phyloP scores from a whole-genome alignment of 1,284 basidiomycete species.

The Trametes pubescens region DNA sequence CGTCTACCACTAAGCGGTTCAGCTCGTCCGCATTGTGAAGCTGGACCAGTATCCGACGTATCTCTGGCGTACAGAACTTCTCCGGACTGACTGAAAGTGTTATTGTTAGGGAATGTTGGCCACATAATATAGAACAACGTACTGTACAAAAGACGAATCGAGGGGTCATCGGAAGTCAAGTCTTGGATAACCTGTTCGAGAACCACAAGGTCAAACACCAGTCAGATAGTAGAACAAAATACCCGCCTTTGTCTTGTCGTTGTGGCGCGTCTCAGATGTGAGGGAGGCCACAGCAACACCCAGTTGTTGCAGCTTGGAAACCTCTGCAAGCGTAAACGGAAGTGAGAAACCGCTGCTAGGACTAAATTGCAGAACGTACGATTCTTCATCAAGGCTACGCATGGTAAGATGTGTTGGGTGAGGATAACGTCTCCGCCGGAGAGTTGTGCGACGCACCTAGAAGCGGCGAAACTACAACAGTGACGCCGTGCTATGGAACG shows the following conservation, averaged over 20 bases:
- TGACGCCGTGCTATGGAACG: slow-evolving; percentile 61
- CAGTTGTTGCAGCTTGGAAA: slow-evolving; percentile 65
- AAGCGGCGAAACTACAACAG: slow-evolving; percentile 82
- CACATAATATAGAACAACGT: slow-evolving; percentile 34
- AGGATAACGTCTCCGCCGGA: background rate
- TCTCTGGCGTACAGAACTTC: slow-evolving; percentile 64
- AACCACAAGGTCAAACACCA: background rate
- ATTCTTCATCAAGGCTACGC: slow-evolving; percentile 84
- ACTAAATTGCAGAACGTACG: slow-evolving; percentile 54
- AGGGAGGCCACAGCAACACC: slow-evolving; percentile 68
- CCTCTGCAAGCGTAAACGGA: slow-evolving; percentile 56
- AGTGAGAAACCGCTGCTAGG: background rate
- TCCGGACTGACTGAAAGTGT: slow-evolving; percentile 72
- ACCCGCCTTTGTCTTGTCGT: slow-evolving; percentile 55
- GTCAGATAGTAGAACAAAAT: background rate
- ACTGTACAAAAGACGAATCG: slow-evolving; percentile 78
- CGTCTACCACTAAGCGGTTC: slow-evolving; percentile 81
- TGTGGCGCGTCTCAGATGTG: slow-evolving; percentile 67
- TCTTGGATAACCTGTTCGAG: slow-evolving; percentile 67
- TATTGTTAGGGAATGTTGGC: background rate
- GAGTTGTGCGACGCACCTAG: slow-evolving; percentile 58
- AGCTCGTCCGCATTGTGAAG: slow-evolving; percentile 65
- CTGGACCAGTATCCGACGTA: slow-evolving; percentile 58
- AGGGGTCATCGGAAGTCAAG: slow-evolving; percentile 66
- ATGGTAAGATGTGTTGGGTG: background rate